phyloP scores from a whole-genome alignment of 164 flowering plant genomes.

The Houttuynia cordata region DNA sequence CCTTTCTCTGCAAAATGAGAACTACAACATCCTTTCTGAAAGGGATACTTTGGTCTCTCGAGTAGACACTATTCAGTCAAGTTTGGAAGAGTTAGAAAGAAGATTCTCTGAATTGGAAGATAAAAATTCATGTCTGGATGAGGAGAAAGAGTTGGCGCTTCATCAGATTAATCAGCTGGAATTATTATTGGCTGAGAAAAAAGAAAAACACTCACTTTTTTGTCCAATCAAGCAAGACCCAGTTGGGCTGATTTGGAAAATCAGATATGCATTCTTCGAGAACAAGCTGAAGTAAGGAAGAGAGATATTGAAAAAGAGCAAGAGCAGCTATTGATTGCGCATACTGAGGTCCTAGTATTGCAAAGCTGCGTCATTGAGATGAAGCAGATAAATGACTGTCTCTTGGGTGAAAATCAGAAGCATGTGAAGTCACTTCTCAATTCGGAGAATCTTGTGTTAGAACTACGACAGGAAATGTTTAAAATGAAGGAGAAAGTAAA shows the following conservation, averaged over 20 bases:
- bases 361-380: constrained; percentile 56
- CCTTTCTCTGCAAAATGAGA: constrained; percentile 48
- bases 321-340: constrained; percentile 52
- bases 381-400: constrained; percentile 44
- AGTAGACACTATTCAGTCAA: constrained; percentile 36
- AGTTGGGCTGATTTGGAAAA: constrained; percentile 36
- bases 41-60: constrained; percentile 33
- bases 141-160: constrained; percentile 38
- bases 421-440: constrained; percentile 46
- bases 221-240: constrained; percentile 29
- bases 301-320: constrained; percentile 59
- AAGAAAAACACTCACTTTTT: constrained; percentile 43
- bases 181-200: constrained; percentile 31
- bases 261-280: constrained; percentile 39
- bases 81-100: constrained; percentile 43
- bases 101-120: constrained; percentile 41
- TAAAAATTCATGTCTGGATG: constrained; percentile 40
- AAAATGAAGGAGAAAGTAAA: constrained; percentile 58
- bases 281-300: constrained; percentile 37
- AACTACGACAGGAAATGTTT: constrained; percentile 58
- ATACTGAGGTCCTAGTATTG: constrained; percentile 63
- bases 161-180: constrained; percentile 43
- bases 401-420: constrained; percentile 51
- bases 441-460: constrained; percentile 42
- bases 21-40: constrained; percentile 40